Conservation (phyloP, 169 alveolate genomes). For the Prorocentrum cordatum region DNA sequence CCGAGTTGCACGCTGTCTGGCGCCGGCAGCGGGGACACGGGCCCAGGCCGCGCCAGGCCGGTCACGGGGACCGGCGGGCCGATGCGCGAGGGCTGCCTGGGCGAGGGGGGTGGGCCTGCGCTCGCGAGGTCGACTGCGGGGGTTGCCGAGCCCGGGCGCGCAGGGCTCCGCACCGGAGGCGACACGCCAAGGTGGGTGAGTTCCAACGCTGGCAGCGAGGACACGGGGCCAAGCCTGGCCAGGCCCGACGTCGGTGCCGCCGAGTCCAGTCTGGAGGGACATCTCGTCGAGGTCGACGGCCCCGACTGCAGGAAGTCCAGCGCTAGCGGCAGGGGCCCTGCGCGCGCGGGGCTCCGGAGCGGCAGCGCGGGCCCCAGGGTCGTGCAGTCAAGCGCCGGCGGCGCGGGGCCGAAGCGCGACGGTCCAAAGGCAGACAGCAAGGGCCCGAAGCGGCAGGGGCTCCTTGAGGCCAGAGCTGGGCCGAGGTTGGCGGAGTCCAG, state of each 20-base stretch:
- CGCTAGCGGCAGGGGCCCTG: background rate
- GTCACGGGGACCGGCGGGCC: background rate
- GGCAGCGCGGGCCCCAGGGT: background rate
- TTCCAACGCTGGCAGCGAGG: background rate
- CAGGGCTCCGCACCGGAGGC: background rate
- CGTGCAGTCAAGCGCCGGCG: background rate
- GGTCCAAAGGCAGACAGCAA: background rate
- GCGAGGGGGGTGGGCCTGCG: background rate
- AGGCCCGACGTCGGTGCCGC: background rate
- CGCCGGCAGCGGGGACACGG: background rate
- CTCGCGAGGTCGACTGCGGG: background rate
- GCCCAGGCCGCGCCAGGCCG: background rate
- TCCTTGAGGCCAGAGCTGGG: background rate
- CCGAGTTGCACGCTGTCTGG: background rate
- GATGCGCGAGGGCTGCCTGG: background rate
- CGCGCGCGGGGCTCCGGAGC: background rate
- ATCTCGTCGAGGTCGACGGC: background rate
- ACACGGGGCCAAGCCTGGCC: background rate
- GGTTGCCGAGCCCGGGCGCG: background rate
- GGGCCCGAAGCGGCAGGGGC: background rate
- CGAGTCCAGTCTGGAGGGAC: background rate
- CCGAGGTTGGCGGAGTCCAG: background rate
- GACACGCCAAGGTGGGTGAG: background rate
- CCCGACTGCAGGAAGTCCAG: background rate
- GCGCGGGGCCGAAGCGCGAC: background rate